Base-by-base conservation (phyloP, 305 asterid species). In the Fraxinus floribunda region DNA sequence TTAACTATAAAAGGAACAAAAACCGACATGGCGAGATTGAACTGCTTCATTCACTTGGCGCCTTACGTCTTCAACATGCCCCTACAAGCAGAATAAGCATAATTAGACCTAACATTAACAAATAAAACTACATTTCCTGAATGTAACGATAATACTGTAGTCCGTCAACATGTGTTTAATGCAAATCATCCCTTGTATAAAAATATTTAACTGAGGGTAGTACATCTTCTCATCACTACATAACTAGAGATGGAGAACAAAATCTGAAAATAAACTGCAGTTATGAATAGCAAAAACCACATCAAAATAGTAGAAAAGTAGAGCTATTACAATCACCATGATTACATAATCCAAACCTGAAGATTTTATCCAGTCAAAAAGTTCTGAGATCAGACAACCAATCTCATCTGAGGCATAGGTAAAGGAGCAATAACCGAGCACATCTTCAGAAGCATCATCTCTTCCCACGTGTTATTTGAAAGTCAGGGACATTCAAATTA, bases 21-120 rank as follows among this genome's bases (percentile, higher is more conserved):
- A 81, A 85, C 98, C 91, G 36, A 94, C 99, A 88, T 94, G 96
- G 72, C 99, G 98, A 80, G 93, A 84, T 77, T 88, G 97, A 86
- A 93, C 94, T 38, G 98, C 98, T 92, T 96, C 99, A 80, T 93
- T 88, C 32, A 94, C 98, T 91, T 94, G 95, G 80, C 97, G 97
- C 82, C 94, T 87, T 82, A 91, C 97, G 80, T 93, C 98, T 84
- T 91, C 95, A 88, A 93, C 97, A 36, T 93, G 95, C 83, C 98
- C 98, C 99, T 96, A 84, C 85, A 85, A 82, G 76, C 79, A 91
- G 70, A 78, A 57, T 68, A 74, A 84, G 78, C 22, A 24, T 9
- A 30, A 32, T 86, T 22, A 85, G 86, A 74, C 81, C 41, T 81
- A 78, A 18, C 71, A 18, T 26, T 35, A 32, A 70, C 24, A 70